Percentiles rank a stretch among this genome's conserved stretches.
phyloP scores from a whole-genome alignment of 2,329 filamentous ascomycete genomes.

The Diaporthe sp. region DNA sequence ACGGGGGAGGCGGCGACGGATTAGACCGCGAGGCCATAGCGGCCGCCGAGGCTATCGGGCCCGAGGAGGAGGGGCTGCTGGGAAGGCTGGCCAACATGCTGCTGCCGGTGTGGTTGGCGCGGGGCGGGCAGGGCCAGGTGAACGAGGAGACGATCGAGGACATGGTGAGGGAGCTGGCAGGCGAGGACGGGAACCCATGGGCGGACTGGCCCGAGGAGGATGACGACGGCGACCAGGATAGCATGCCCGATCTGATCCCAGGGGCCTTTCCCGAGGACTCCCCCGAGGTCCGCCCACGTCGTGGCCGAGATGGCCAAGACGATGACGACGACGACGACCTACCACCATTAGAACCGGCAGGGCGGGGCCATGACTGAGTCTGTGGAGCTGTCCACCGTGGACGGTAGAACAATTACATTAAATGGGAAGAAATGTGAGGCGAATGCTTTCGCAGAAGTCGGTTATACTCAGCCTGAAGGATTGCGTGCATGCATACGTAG shows the following conservation, averaged over 20 bases:
- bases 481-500: conserved; percentile 5
- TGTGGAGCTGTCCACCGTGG: too few species aligned
- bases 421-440: background rate
- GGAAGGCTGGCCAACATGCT: conserved; percentile 26
- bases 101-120: conserved; percentile 27
- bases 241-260: conserved; percentile 12
- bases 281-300: background rate
- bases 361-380: background rate
- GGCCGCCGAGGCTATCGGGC: background rate
- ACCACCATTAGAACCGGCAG: conserved; percentile 6
- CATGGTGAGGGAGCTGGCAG: conserved; percentile 4
- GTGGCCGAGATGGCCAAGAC: background rate
- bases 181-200: conserved; percentile 17
- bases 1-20: background rate
- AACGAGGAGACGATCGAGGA: conserved; percentile 2
- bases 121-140: background rate
- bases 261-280: conserved; percentile 1
- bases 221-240: background rate
- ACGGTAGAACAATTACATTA: background rate
- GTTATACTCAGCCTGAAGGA: background rate
- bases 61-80: conserved; percentile 23
- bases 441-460: background rate
- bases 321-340: conserved; percentile 6
- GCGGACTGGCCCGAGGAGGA: background rate
- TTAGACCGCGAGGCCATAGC: background rate